phyloP scores from a whole-genome alignment of 768 basidiomycete genomes.

The Exidia glandulosa region DNA sequence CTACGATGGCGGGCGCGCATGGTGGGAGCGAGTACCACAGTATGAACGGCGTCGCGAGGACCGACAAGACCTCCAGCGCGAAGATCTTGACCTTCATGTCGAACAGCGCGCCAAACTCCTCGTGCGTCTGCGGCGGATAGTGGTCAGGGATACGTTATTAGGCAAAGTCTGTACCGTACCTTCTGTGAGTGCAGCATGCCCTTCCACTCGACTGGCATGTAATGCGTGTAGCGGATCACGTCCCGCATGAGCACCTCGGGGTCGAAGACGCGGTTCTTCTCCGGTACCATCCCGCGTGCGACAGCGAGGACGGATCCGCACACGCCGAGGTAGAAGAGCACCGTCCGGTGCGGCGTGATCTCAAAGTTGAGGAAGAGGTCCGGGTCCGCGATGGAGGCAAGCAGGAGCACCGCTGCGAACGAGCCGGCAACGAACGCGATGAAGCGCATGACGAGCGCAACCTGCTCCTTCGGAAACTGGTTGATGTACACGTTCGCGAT shows the following conservation, averaged over 20 bases:
- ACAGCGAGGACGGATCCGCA: slow-evolving; percentile 85
- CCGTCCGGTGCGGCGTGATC: slow-evolving; percentile 85
- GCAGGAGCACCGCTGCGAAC: slow-evolving; percentile 88
- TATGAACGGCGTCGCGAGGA: slow-evolving; percentile 87
- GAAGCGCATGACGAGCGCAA: slow-evolving; percentile 63
- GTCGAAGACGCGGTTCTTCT: slow-evolving; percentile 88
- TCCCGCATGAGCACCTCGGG: slow-evolving; percentile 88
- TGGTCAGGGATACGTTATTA: not conserved
- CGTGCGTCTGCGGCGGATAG: slow-evolving; percentile 88
- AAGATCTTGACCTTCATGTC: slow-evolving; percentile 87
- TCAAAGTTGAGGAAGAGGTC: slow-evolving; percentile 91
- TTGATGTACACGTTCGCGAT: slow-evolving; percentile 91
- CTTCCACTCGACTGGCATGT: slow-evolving; percentile 91
- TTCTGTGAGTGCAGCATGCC: slow-evolving; percentile 78
- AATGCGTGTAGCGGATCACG: slow-evolving; percentile 90
- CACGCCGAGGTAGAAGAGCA: slow-evolving; percentile 83
- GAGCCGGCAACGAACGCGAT: slow-evolving; percentile 94
- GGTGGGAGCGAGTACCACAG: slow-evolving; percentile 85
- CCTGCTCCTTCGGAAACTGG: slow-evolving; percentile 93
- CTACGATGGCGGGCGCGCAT: slow-evolving; percentile 84
- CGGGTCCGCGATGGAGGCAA: slow-evolving; percentile 87
- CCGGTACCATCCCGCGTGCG: slow-evolving; percentile 90
- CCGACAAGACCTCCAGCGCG: slow-evolving; percentile 77
- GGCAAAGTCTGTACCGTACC: slow-evolving; percentile 39
- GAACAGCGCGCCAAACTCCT: slow-evolving; percentile 86